Base-by-base conservation (phyloP, 768 basidiomycete species). In the Lactifluus echinatus region DNA sequence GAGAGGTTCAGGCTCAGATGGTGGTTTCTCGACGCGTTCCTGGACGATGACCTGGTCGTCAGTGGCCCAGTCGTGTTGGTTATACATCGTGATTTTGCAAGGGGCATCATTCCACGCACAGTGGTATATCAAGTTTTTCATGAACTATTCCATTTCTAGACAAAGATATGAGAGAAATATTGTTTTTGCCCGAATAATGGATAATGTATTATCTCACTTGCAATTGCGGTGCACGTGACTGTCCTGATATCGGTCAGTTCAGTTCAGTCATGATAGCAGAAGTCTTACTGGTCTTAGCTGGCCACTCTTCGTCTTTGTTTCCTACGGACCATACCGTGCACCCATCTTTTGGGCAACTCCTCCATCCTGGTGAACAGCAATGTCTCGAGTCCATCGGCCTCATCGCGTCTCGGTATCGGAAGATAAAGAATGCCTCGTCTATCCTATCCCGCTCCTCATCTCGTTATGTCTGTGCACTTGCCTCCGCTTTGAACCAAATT, bases 321-420 rank as follows among this genome's bases (percentile, higher is more conserved):
- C 77, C 81, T 17, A 64, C 71, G 24, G 83, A 80, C 55, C 74
- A 81, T 57, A 72, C 71, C 31, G 66, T 89, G 40, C 78, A 83
- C 65, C 80, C 87, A 4, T 78, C 83, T 0, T 85, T 92, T 65
- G 66, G 69, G 6, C 75, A 82, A 3, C 80, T 93, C 15, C 79
- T 96, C 3, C 93, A 96, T 66, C 93, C 93, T 2, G 93, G 93
- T 10, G 93, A 95, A 66, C 79, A 84, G 52, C 82, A 93, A 68
- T 87, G 84, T 61, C 77, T 94, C n/a, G 85, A 91, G 65, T 78
- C 81, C 10, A 79, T 96, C 2, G 87, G 81, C 8, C 76, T 78
- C 47, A 80, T 94, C 48, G 92, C 88, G 1, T 77, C 75, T 50
- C 81, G 85, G 24, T 94, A 93, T 70, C 76, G 80, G 59, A 84